A percentile compares a stretch with the other conserved stretches of the same genome.
phyloP scores from a whole-genome alignment of 176 grass and related monocot genomes.

The Aegilops bicornis region DNA sequence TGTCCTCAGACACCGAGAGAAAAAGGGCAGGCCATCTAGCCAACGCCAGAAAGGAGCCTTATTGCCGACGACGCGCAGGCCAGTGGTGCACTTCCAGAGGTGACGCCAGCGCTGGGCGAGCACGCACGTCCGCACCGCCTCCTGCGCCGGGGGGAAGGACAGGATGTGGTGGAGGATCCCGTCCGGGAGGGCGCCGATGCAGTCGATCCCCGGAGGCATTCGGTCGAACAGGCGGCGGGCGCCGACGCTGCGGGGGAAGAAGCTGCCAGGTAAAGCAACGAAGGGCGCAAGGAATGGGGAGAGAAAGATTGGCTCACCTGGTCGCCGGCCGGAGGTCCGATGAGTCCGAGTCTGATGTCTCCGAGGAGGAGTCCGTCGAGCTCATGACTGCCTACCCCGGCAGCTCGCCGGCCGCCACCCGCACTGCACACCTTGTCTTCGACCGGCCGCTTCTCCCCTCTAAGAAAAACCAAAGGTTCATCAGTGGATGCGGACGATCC shows the following conservation, averaged over 20 bases:
- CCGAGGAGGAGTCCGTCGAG: not conserved
- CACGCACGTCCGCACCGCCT: not conserved
- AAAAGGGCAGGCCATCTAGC: not conserved
- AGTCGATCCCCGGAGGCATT: not conserved
- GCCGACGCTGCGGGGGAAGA: not conserved
- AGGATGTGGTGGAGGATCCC: not conserved
- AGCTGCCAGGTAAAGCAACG: not conserved
- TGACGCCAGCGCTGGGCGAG: not conserved
- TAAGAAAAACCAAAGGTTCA: too few species aligned
- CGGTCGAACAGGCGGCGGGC: not conserved
- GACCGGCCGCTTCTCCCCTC: too few species aligned
- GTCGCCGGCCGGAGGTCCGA: not conserved
- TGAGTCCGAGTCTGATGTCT: too few species aligned
- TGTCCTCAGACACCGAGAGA: not conserved
- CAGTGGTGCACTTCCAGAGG: not conserved
- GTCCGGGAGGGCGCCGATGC: not conserved
- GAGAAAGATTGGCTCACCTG: not conserved
- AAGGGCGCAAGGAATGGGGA: not conserved
- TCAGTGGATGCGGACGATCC: too few species aligned
- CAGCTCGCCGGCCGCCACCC: not conserved
- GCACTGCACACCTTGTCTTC: not conserved
- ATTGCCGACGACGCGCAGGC: not conserved
- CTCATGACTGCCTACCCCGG: not conserved
- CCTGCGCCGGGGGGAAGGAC: not conserved
- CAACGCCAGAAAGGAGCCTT: too few species aligned